Conservation (phyloP, 2,329 filamentous ascomycete species). For the Colletotrichum tamarilloi region DNA sequence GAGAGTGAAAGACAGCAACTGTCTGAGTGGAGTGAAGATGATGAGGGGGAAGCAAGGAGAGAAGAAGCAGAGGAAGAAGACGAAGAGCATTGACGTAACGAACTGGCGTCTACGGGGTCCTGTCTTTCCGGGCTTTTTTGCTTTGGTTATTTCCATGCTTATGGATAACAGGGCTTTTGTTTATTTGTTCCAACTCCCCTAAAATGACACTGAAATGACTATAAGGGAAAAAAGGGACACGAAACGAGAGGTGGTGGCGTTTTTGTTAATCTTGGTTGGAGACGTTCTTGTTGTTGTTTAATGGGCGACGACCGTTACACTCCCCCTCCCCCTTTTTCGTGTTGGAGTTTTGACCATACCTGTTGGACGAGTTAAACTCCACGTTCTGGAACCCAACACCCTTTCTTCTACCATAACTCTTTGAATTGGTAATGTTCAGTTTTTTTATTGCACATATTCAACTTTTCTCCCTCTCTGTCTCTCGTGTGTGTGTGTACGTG, state of each 20-base stretch:
- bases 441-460: background rate
- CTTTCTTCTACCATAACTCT: constrained; percentile 2
- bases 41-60: background rate
- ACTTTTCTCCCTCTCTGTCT: background rate
- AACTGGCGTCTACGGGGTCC: constrained; percentile 33
- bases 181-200: background rate
- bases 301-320: background rate
- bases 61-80: background rate
- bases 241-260: constrained; percentile 8
- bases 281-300: too few species aligned
- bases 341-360: background rate
- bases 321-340: background rate
- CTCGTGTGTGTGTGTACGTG: too few species aligned
- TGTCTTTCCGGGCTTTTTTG: constrained; percentile 21
- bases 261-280: background rate
- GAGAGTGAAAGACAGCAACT: background rate
- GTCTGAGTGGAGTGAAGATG: background rate
- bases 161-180: background rate
- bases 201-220: background rate
- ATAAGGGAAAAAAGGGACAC: background rate
- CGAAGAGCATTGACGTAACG: constrained; percentile 29
- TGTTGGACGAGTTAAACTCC: background rate
- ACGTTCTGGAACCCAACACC: background rate
- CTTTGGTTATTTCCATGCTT: constrained; percentile 9
- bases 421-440: constrained; percentile 22